Percentiles rank a stretch among this genome's conserved stretches.
Conservation (phyloP, 305 asterid species). For the Fraxinus nigra region DNA sequence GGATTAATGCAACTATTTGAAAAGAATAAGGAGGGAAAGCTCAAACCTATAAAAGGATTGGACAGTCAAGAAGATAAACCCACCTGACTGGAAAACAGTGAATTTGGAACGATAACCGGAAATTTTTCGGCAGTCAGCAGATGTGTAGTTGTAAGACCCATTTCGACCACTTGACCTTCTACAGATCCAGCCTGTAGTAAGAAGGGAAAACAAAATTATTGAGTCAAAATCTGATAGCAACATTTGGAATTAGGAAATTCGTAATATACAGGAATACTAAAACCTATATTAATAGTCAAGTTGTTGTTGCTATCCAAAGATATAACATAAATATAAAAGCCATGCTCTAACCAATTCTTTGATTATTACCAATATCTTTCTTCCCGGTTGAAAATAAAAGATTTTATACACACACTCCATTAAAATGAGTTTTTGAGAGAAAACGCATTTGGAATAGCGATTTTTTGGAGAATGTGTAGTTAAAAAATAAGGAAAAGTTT, state of each 20-base stretch:
- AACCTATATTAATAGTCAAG: neutral
- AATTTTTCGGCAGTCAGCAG: conserved; percentile 81
- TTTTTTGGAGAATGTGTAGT: neutral
- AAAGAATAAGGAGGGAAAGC: neutral
- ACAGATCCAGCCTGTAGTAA: conserved; percentile 83
- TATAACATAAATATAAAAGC: neutral
- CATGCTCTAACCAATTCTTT: neutral
- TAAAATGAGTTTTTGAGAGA: neutral
- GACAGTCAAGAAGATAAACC: conserved; percentile 7
- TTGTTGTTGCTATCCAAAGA: neutral
- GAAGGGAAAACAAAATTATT: conserved; percentile 4
- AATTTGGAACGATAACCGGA: conserved; percentile 87
- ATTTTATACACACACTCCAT: neutral
- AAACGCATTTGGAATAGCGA: neutral
- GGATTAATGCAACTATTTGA: neutral
- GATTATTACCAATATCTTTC: neutral
- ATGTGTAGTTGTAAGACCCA: conserved; percentile 87
- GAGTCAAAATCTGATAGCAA: conserved; percentile 5
- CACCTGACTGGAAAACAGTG: conserved; percentile 92
- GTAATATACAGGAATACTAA: neutral
- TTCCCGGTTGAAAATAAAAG: neutral
- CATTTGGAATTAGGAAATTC: neutral
- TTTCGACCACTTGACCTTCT: conserved; percentile 89
- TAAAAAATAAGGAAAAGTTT: neutral
- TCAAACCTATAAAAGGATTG: neutral